A percentile compares a stretch with the other conserved stretches of the same genome.
phyloP scores from a whole-genome alignment of 2,329 filamentous ascomycete genomes.

The Nemania sp. region DNA sequence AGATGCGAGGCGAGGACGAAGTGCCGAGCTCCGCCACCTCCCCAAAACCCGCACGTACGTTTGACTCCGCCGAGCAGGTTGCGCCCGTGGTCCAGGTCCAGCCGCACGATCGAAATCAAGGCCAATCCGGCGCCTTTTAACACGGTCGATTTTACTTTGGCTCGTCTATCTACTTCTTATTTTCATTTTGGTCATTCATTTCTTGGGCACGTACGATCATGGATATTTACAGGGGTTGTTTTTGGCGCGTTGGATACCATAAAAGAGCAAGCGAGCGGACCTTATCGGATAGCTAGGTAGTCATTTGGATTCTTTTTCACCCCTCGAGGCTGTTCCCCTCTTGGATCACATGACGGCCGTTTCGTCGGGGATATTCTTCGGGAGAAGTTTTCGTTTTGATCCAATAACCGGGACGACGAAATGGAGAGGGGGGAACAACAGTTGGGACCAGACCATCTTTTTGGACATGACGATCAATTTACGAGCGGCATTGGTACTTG shows the following conservation, averaged over 20 bases:
- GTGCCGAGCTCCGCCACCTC: too few species aligned
- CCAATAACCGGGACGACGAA: too few species aligned
- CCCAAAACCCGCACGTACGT: neutral
- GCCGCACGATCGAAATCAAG: constrained; percentile 3
- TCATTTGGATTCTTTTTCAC: neutral
- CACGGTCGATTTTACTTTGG: too few species aligned
- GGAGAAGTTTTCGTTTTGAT: too few species aligned
- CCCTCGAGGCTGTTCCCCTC: too few species aligned
- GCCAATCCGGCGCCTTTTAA: constrained; percentile 19
- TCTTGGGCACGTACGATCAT: constrained; percentile 2
- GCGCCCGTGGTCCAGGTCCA: constrained; percentile 29
- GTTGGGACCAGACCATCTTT: too few species aligned
- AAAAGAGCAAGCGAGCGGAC: constrained; percentile 10
- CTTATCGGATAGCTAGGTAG: too few species aligned
- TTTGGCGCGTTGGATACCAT: constrained; percentile 20
- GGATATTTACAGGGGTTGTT: neutral
- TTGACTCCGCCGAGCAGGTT: constrained; percentile 28
- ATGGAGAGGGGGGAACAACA: too few species aligned
- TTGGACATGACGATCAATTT: too few species aligned
- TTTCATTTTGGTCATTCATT: neutral
- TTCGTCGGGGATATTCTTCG: too few species aligned
- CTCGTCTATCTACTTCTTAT: too few species aligned
- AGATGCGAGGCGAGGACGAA: constrained; percentile 32
- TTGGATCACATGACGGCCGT: constrained; percentile 4
- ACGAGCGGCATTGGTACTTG: too few species aligned